Evolutionary conservation across 2,329 filamentous ascomycete genomes (phyloP).

Genomic region (Alternaria longipes): DNA sequence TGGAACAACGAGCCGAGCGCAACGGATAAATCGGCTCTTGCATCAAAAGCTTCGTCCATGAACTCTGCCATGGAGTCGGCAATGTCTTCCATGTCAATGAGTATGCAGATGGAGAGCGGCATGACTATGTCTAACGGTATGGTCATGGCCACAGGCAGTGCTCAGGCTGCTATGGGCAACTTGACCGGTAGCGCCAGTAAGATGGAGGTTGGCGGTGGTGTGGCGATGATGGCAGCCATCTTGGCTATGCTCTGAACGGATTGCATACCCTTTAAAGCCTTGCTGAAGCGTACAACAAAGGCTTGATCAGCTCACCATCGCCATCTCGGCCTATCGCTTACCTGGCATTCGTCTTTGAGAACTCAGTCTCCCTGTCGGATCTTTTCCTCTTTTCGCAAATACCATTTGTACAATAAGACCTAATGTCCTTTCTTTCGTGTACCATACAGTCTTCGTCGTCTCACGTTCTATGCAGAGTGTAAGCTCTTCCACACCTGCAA

Average conservation of each 20-base stretch:
- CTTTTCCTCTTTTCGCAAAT: neutral
- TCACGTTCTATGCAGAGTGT: neutral
- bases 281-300: neutral
- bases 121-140: constrained; percentile 46
- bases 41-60: neutral
- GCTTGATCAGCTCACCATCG: neutral
- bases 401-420: neutral
- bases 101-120: constrained; percentile 31
- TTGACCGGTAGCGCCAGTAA: constrained; percentile 16
- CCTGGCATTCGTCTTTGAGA: neutral
- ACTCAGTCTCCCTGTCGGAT: neutral
- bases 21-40: neutral
- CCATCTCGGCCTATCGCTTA: neutral
- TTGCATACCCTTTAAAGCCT: neutral
- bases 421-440: neutral
- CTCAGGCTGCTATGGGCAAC: constrained; percentile 39
- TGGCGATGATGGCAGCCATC: constrained; percentile 23
- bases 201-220: constrained; percentile 14
- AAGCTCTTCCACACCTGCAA: neutral
- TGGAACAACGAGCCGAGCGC: constrained; percentile 9
- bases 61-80: constrained; percentile 41
- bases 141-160: constrained; percentile 14
- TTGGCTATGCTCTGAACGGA: constrained; percentile 13
- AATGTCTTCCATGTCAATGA: constrained; percentile 50
- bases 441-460: neutral